Evolutionary conservation across 768 basidiomycete species (phyloP).

Genomic region (Sistotremastrum suecicum): DNA sequence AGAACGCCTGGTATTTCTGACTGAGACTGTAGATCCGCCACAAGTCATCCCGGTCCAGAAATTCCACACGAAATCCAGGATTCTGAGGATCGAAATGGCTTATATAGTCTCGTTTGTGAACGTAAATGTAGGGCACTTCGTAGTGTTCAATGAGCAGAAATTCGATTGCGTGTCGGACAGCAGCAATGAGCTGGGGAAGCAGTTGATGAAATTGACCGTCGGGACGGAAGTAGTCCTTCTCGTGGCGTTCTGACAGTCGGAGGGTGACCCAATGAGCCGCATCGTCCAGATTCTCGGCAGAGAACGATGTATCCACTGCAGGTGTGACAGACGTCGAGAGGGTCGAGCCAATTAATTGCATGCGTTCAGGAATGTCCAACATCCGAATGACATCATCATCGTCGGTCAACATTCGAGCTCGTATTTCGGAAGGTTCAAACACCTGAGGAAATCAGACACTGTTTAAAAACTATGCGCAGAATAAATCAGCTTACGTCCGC

Average conservation of each 20-base stretch:
- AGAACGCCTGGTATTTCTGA: constrained; percentile 76
- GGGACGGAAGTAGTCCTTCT: constrained; percentile 54
- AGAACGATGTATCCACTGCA: constrained; percentile 46
- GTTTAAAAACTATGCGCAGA: constrained; percentile 4
- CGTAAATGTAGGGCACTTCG: constrained; percentile 93
- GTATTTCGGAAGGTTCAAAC: constrained; percentile 95
- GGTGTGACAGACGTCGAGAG: constrained; percentile 53
- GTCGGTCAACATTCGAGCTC: constrained; percentile 74
- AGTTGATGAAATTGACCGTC: constrained; percentile 47
- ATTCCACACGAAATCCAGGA: constrained; percentile 45
- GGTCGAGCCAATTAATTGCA: constrained; percentile 81
- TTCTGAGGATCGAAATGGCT: constrained; percentile 63
- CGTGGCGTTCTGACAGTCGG: constrained; percentile 58
- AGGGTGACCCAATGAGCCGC: constrained; percentile 85
- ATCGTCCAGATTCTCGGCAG: constrained; percentile 57
- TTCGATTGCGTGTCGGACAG: constrained; percentile 65
- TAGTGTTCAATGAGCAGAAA: constrained; percentile 79
- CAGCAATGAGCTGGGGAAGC: constrained; percentile 54
- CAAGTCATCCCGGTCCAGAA: constrained; percentile 66
- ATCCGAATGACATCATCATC: constrained; percentile 87
- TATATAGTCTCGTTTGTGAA: constrained; percentile 85
- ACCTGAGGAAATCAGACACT: constrained; percentile 38
- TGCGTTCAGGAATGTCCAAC: constrained; percentile 87
- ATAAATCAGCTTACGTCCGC: constrained; percentile 49
- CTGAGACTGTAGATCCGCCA: constrained; percentile 90